A percentile compares a stretch with the other conserved stretches of the same genome.
These are phyloP conservation scores for Trametes cingulata DNA, from an alignment of 768 basidiomycete species.

Conservation along the genomic window DNA sequence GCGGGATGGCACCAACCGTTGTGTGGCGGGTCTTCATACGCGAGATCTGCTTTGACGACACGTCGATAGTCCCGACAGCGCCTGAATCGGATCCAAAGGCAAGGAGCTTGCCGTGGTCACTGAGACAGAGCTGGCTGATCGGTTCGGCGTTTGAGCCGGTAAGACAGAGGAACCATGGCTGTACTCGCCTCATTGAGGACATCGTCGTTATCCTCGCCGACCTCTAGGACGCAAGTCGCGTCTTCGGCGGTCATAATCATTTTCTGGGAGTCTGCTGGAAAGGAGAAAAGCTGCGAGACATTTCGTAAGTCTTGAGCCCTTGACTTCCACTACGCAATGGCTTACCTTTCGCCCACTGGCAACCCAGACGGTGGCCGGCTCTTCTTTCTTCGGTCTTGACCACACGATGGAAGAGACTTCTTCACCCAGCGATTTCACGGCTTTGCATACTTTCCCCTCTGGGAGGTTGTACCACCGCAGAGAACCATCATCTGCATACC, in stretches of 20 bases:
- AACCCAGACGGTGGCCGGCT: conserved; percentile 59
- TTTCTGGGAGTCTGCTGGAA: conserved; percentile 48
- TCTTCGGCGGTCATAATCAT: conserved; percentile 57
- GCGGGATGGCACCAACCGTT: conserved; percentile 48
- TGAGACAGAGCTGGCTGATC: conserved; percentile 64
- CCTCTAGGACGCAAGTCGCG: conserved; percentile 44
- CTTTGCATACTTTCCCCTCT: conserved; percentile 60
- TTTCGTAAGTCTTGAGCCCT: neutral
- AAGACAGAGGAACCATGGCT: conserved; percentile 1
- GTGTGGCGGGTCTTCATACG: conserved; percentile 64
- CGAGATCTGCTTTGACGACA: conserved; percentile 46
- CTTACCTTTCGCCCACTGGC: conserved; percentile 62
- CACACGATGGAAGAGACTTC: conserved; percentile 68
- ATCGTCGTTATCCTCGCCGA: conserved; percentile 56
- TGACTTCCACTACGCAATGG: neutral
- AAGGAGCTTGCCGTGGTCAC: conserved; percentile 49
- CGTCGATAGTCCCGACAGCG: conserved; percentile 62
- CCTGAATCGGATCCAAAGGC: conserved; percentile 77
- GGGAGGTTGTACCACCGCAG: conserved; percentile 66
- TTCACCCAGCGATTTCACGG: conserved; percentile 53
- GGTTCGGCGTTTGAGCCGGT: conserved; percentile 28
- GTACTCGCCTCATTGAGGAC: conserved; percentile 65
- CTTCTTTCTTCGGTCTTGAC: conserved; percentile 40
- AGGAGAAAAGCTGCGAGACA: conserved; percentile 35
- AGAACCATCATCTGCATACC: conserved; percentile 60